Base-by-base conservation (phyloP, 1,139 yeast species). In the Yamadazyma kanchanaburiensis region DNA sequence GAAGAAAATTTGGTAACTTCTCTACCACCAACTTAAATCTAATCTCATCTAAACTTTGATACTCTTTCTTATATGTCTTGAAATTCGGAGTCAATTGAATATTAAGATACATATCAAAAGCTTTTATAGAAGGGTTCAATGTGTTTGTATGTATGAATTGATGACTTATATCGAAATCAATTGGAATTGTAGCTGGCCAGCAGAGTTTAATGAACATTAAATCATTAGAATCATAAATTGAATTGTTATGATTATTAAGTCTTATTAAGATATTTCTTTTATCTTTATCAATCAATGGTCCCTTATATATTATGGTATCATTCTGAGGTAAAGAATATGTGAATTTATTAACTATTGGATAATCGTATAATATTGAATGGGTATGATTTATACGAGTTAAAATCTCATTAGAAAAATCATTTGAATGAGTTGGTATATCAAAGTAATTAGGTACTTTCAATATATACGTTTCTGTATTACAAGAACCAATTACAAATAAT, bases 121-220 rank as follows among this genome's bases (percentile, higher is more conserved):
- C 22, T 31, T 14, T 21, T 28, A 15, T 24, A 12, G n/a, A 33
- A 1, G 44, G 30, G 9, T 7, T 18, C 20, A 8, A 7, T 10
- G 20, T 18, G 20, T 10, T 10, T 5, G 50, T 26, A 26, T 45
- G 33, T 3, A 51, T 16, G 33, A 55, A 63, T 12, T 31, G 27
- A 31, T 61, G 64, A 10, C 38, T 22, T 1, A 63, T 14, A 5
- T 26, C 24, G 27, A 66, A 60, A 24, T 50, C 51, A 29, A 54
- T 51, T 2, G 74, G 70, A 10, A 37, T 37, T 1, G 62, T 64
- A 0, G 73, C 70, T 0, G 73, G 71, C 74, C 74, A 68, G 39
- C 73, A 67, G 11, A 66, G 35, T 37, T 68, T 68, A 18, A 64
- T 48, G 33, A 51, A 54, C 20, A 67, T 34, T 19, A 58, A 31